These are phyloP conservation scores for Rasamsonia emersonii DNA, from an alignment of 2,329 filamentous ascomycete genomes.

Conservation along the genomic window DNA sequence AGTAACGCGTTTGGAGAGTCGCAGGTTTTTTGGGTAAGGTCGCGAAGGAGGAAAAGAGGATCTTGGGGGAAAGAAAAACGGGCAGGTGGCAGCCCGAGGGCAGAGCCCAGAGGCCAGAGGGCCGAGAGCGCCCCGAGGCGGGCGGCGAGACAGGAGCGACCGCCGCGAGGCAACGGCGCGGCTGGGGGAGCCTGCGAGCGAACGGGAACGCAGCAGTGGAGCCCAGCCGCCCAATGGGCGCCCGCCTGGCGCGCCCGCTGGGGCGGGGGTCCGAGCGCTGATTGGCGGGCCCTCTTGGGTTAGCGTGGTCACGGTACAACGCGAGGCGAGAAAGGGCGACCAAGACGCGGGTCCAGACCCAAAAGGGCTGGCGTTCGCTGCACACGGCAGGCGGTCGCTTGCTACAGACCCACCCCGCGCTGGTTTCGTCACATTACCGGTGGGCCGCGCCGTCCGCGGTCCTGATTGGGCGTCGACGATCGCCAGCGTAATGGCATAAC, in stretches of 20 bases:
- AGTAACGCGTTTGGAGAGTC: slow-evolving; percentile 38
- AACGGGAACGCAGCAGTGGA: slow-evolving; percentile 8
- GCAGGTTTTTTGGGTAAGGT: slow-evolving; percentile 33
- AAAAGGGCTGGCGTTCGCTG: slow-evolving; percentile 3
- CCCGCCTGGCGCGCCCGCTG: background rate
- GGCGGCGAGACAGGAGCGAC: slow-evolving; percentile 3
- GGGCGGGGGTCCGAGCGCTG: background rate
- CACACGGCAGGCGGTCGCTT: slow-evolving; percentile 9
- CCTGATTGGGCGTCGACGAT: too few species aligned
- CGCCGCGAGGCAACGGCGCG: slow-evolving; percentile 7
- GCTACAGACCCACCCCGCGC: too few species aligned
- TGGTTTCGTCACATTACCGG: too few species aligned
- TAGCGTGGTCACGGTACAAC: slow-evolving; percentile 2
- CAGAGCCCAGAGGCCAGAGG: slow-evolving; percentile 12
- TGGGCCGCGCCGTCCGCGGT: too few species aligned
- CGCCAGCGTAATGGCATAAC: too few species aligned
- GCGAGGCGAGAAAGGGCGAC: too few species aligned
- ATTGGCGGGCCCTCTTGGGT: background rate
- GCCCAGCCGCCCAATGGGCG: slow-evolving; percentile 4
- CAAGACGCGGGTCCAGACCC: slow-evolving; percentile 6
- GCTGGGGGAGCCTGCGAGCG: slow-evolving; percentile 7
- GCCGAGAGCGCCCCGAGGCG: background rate
- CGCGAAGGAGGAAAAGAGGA: slow-evolving; percentile 14
- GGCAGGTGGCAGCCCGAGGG: slow-evolving; percentile 21
- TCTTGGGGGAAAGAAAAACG: slow-evolving; percentile 16